Base-by-base conservation (phyloP, 176 grass and related monocot genomes). In the Carex pumila region DNA sequence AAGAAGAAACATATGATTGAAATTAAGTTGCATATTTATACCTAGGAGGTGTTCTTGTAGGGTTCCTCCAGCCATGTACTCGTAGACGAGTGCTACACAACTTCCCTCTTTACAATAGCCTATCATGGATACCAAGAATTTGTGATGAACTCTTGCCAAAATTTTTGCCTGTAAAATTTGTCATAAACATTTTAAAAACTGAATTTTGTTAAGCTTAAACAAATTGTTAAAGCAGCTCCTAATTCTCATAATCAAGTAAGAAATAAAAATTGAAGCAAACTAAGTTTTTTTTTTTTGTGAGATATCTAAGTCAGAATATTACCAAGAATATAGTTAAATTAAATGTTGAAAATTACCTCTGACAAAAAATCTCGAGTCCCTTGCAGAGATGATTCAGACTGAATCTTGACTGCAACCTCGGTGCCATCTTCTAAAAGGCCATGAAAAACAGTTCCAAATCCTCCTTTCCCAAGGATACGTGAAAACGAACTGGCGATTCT, bases 321-420 rank as follows among this genome's bases (percentile, higher is more conserved):
- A 52, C 15, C 60, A 0, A 77, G 47, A 55, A 54, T 47, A 18
- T 69, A 52, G 45, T 4, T 82, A 4, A 53, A 11, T 3, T 32
- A 86, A 53, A 13, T 63, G 66, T 63, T 66, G 64, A 54, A 71
- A 17, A 39, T 61, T 90, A 94, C 94, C 94, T 97, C 92, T 12
- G 86, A 68, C 52, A 90, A 62, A 85, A 97, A 92, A 64, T 94
- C 87, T 53, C 83, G 91, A 39, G 25, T 82, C 55, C 92, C 90
- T 86, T 92, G 90, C 18, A 88, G 17, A 56, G 88, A 89, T 76
- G 75, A 22, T 61, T 73, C 66, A 66, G 88, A 90, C 11, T 29
- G 53, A 32, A 90, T 80, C 84, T 97, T 97, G 31, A 97, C 85
- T 19, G 94, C 94, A 87, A 97, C 88, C 86, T 91, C 84, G 19